Base-by-base conservation (phyloP, 139 green algal species). In the Volvox reticuliferus region DNA sequence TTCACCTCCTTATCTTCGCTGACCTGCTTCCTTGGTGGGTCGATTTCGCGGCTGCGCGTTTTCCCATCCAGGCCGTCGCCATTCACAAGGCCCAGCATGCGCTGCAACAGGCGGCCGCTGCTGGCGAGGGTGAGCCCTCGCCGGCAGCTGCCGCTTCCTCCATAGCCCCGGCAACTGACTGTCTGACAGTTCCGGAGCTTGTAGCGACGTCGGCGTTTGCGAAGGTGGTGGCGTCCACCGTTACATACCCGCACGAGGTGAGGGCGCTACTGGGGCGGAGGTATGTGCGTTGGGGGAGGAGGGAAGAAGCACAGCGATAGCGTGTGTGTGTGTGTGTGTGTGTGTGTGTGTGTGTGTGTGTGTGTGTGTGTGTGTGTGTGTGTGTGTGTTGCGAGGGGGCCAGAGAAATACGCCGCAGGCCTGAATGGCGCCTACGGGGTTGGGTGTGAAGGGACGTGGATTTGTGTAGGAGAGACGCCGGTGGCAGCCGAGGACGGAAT, bases 211-310 rank as follows among this genome's bases (percentile, higher is more conserved):
- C 95, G 9, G 96, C 97, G 6, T 82, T 97, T 12, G 97, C 96
- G 32, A 99, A 99, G 92, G 98, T 99, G 95, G 95, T 99, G 12
- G 98, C 98, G 0, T 98, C 96, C 26, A 99, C 98, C 0, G 95
- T 95, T 24, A 99, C 98, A 0, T 99, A 99, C 93, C 98, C 98
- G 0, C 98, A 99, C 89, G 98, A 99, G 95, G 98, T 99, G 73
- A 67, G 78, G 65, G 65, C 16, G 65, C 65, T 9, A 12, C 21
- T 73, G 12, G 12, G 12, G 65, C 65, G 21, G 65, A 73, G 65
- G 62, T 17, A n/a, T n/a, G n/a, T n/a, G n/a, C n/a, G n/a, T 69
- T 69, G 62, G 62, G 62, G 62, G 77, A 2, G 77, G 35, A 2
- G 33, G 77, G 20, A 19, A 16, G 35, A 36, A 21, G 33, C 21